Evolutionary conservation across 306 rosid species (phyloP), one percentile per base, ranked within the genome.

Genomic region (Quercus aquifolioides): DNA sequence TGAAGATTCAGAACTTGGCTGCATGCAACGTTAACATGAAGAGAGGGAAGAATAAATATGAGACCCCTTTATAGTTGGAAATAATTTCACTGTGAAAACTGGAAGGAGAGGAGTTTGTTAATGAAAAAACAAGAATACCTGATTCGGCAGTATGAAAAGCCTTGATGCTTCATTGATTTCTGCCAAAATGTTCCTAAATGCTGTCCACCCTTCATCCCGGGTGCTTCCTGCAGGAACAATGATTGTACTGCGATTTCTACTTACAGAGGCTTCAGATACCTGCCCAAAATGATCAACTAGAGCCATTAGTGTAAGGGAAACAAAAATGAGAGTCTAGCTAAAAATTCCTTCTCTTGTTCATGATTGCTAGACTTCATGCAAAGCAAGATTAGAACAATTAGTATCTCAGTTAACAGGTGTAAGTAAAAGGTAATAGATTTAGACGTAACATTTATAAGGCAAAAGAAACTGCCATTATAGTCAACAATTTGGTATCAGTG

Each of bases 181-280:
- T 3, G 96, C 99, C 90, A 96, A 90, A 86, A 96, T 93, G 85
- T 93, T 93, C 82, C 99, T 85, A 80, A 96, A 96, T 46, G 98
- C 96, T 46, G 99, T 88, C 99, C 99, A 96, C 59, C 99, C 99
- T 84, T 96, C 99, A 77, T 96, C 99, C 76, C 91, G 87, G 75
- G 88, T 86, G 83, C 93, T 96, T 85, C 99, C 98, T 19, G 99
- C 98, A 54, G 99, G 99, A 85, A 96, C 97, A 76, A 96, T 96
- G 79, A 96, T 96, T 79, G 99, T 96, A 84, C 99, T 96, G 60
- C 99, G 97, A 75, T 96, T 96, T 87, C 99, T 89, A 87, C 97
- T 93, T 49, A 96, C 97, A 79, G 99, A 96, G 65, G 99, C 99
- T 86, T 96, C 99, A 52, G 98, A 93, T 60, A 96, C 97, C 99